Conservation (phyloP, 352 stramenopile genomes). For the Globisporangium splendens region DNA sequence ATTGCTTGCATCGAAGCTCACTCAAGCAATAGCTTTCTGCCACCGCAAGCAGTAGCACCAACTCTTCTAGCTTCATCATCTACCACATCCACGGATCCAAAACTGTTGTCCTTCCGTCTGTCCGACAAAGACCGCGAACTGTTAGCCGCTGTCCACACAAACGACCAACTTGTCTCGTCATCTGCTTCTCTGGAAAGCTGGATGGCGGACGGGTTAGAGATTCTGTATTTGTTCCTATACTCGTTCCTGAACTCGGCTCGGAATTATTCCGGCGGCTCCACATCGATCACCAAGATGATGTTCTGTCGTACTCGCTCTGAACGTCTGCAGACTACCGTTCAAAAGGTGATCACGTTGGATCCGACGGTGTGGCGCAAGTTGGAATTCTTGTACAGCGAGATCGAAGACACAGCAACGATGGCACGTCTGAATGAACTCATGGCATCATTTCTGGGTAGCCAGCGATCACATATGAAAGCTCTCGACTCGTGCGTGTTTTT, state of each 20-base stretch:
- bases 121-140: constrained; percentile 16
- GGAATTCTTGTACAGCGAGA: constrained; percentile 13
- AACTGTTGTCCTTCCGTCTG: constrained; percentile 3
- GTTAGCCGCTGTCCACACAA: constrained; percentile 9
- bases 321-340: constrained; percentile 6
- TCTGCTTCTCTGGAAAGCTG: constrained; percentile 3
- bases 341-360: constrained; percentile 14
- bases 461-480: constrained; percentile 9
- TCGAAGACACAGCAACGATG: constrained; percentile 8
- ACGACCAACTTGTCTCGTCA: constrained; percentile 2
- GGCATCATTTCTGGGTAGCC: constrained; percentile 3
- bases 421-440: constrained; percentile 12
- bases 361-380: constrained; percentile 7
- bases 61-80: neutral
- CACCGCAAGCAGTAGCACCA: neutral
- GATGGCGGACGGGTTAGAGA: constrained; percentile 12
- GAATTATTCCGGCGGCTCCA: constrained; percentile 5
- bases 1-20: constrained; percentile 12
- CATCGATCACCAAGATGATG: constrained; percentile 12
- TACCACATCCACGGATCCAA: neutral
- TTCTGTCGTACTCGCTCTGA: constrained; percentile 14
- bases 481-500: constrained; percentile 16
- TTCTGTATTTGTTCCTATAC: constrained; percentile 17
- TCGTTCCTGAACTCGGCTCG: constrained; percentile 16
- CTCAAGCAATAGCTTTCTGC: constrained; percentile 5